phyloP scores from a whole-genome alignment of 306 rosid genomes.

The Casuarina cunninghamiana region DNA sequence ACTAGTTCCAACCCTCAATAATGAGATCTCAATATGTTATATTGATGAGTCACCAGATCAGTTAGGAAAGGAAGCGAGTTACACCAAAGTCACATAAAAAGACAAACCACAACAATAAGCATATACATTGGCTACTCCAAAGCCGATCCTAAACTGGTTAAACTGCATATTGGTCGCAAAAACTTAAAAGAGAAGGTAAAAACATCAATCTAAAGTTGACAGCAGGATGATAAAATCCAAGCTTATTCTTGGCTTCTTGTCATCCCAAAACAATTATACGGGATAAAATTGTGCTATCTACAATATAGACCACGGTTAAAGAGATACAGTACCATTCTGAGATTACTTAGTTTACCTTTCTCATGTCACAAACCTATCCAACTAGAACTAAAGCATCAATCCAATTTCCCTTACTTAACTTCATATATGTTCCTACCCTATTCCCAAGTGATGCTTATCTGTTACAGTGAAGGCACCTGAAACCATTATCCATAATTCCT shows the following conservation, averaged over 20 bases:
- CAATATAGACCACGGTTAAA: neutral
- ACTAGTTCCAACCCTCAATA: neutral
- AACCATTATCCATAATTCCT: neutral
- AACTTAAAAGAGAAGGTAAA: neutral
- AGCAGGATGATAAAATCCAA: neutral
- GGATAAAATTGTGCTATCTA: neutral
- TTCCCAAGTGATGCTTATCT: neutral
- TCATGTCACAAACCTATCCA: neutral
- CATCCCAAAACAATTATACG: neutral
- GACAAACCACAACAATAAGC: neutral
- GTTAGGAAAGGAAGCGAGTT: neutral
- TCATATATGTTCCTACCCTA: neutral
- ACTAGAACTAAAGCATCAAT: neutral
- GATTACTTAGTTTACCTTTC: neutral
- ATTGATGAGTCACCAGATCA: neutral
- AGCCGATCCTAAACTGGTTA: neutral
- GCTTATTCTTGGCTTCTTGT: neutral
- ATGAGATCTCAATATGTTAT: slow-evolving; percentile 2
- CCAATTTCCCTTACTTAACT: neutral
- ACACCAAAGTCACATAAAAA: neutral
- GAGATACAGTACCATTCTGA: neutral
- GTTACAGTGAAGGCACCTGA: neutral
- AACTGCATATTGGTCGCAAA: neutral
- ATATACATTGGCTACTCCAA: neutral
- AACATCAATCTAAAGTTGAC: neutral